A percentile compares a stretch with the other conserved stretches of the same genome.
These are phyloP conservation scores for Sanghuangporus baumii DNA, from an alignment of 1,284 basidiomycete species.

Conservation along the genomic window DNA sequence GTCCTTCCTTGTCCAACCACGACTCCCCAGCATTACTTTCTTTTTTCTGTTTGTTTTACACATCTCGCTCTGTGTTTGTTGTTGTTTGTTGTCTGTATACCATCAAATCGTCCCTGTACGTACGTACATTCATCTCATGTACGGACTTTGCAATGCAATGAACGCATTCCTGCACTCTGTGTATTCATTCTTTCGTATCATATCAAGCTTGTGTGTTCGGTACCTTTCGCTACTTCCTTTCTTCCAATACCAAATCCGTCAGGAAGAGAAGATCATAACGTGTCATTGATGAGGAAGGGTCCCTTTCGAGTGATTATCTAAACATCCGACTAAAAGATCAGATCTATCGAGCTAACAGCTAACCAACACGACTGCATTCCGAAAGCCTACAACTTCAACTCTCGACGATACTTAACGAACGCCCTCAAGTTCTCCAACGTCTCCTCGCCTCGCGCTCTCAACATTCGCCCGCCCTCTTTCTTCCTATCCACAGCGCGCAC, in stretches of 20 bases:
- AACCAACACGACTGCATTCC: not conserved
- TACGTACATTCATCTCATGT: not conserved
- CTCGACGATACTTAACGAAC: constrained; percentile 83
- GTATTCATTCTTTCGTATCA: not conserved
- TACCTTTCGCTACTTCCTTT: too few species aligned
- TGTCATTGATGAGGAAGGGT: too few species aligned
- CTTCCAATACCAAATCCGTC: too few species aligned
- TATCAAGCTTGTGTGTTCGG: not conserved
- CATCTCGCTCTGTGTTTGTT: not conserved
- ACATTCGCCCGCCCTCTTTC: constrained; percentile 47
- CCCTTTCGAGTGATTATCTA: too few species aligned
- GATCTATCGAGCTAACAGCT: not conserved
- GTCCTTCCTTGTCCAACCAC: too few species aligned
- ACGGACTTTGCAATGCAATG: not conserved
- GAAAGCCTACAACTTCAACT: constrained; percentile 34
- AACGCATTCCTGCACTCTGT: not conserved
- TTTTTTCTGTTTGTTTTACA: not conserved
- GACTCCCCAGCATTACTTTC: not conserved
- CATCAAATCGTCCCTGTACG: not conserved
- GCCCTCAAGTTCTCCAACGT: constrained; percentile 79
- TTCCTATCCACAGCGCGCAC: constrained; percentile 55
- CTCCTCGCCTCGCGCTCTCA: constrained; percentile 64
- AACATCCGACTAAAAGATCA: not conserved
- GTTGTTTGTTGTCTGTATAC: not conserved
- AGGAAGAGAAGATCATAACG: too few species aligned